These are phyloP conservation scores for Phytopythium helicoides DNA, from an alignment of 352 stramenopile species.

Conservation along the genomic window DNA sequence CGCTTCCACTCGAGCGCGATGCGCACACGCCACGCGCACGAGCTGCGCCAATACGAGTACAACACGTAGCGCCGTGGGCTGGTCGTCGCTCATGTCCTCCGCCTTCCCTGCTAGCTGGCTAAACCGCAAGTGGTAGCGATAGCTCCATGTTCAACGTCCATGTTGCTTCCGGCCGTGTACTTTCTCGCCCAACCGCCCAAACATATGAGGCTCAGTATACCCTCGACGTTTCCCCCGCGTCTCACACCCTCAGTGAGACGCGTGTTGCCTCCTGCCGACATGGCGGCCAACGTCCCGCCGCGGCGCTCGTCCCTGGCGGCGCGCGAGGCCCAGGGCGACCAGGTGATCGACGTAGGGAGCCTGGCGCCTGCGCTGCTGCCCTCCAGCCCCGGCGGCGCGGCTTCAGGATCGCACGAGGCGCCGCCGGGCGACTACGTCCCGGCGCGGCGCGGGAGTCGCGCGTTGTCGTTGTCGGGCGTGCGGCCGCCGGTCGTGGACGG, in stretches of 20 bases:
- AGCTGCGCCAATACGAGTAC: slow-evolving; percentile 90
- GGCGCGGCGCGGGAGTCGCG: slow-evolving; percentile 8
- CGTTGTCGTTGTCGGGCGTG: slow-evolving; percentile 18
- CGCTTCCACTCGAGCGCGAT: slow-evolving; percentile 87
- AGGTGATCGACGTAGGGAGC: slow-evolving; percentile 45
- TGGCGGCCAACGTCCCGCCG: background rate
- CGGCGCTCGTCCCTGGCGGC: background rate
- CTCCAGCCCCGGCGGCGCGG: background rate
- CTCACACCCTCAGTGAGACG: background rate
- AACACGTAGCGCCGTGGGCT: slow-evolving; percentile 27
- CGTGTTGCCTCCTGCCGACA: background rate
- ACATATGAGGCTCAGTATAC: too few species aligned
- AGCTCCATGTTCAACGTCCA: slow-evolving; percentile 11
- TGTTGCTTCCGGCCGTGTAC: background rate
- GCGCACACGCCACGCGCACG: slow-evolving; percentile 87
- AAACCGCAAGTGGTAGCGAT: background rate
- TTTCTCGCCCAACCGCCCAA: background rate
- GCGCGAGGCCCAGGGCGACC: slow-evolving; percentile 10
- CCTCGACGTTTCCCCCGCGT: background rate
- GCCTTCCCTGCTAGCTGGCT: slow-evolving; percentile 4
- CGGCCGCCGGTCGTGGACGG: slow-evolving; percentile 7
- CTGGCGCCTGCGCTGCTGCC: slow-evolving; percentile 16
- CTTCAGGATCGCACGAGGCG: too few species aligned
- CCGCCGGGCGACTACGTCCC: slow-evolving; percentile 1
- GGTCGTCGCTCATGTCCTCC: background rate